These are phyloP conservation scores for Dorcoceras hygrometricum DNA, from an alignment of 257 asterid species.

Conservation along the genomic window DNA sequence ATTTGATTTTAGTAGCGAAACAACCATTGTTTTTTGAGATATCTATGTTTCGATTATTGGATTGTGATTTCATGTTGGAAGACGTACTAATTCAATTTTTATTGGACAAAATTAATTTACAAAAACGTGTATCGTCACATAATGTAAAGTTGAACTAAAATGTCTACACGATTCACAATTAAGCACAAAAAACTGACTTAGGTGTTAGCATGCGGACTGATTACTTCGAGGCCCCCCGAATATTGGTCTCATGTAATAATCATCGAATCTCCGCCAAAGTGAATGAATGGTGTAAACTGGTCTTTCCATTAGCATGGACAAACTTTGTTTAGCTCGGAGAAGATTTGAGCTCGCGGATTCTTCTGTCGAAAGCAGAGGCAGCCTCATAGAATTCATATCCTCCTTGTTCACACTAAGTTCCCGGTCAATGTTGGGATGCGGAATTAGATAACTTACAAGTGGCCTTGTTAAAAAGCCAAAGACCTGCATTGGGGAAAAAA, in stretches of 20 bases:
- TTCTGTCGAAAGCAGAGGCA: slow-evolving; percentile 77
- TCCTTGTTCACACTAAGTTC: slow-evolving; percentile 67
- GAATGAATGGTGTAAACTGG: slow-evolving; percentile 78
- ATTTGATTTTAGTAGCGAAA: too few species aligned
- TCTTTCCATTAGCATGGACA: slow-evolving; percentile 75
- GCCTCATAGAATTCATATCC: slow-evolving; percentile 57
- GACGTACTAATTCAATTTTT: too few species aligned
- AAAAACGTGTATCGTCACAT: too few species aligned
- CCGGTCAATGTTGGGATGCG: slow-evolving; percentile 45
- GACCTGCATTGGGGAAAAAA: slow-evolving; percentile 43
- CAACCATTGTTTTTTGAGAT: too few species aligned
- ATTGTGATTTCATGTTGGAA: too few species aligned
- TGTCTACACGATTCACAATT: not conserved
- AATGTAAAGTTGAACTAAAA: not conserved
- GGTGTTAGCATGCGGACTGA: slow-evolving; percentile 15
- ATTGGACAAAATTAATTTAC: too few species aligned
- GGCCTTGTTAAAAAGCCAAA: slow-evolving; percentile 87
- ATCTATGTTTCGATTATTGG: too few species aligned
- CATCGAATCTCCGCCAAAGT: slow-evolving; percentile 83
- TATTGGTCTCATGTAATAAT: slow-evolving; percentile 79
- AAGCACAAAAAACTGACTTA: too few species aligned
- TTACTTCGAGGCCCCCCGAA: slow-evolving; percentile 62
- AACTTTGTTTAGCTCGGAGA: slow-evolving; percentile 57
- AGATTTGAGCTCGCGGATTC: slow-evolving; percentile 76
- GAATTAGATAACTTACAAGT: slow-evolving; percentile 57